phyloP scores from a whole-genome alignment of 2,329 filamentous ascomycete genomes.

The Fusarium bactridioides region DNA sequence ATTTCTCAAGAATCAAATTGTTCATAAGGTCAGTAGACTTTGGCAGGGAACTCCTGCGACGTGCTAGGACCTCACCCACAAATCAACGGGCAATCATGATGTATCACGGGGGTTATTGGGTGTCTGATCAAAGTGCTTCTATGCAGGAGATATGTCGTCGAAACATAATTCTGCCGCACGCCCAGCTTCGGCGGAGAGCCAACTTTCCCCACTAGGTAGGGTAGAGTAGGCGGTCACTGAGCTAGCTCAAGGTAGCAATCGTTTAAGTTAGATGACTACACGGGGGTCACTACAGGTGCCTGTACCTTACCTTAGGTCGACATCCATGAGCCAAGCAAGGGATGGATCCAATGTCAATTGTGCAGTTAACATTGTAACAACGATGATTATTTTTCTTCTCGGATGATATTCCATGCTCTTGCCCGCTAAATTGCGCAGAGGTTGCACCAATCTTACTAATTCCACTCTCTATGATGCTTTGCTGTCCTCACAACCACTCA shows the following conservation, averaged over 20 bases:
- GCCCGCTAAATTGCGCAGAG: neutral
- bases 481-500: constrained; percentile 25
- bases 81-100: neutral
- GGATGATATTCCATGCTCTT: neutral
- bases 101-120: neutral
- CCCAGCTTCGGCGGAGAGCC: neutral
- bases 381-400: constrained; percentile 1
- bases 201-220: neutral
- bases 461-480: constrained; percentile 28
- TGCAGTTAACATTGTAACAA: neutral
- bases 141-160: neutral
- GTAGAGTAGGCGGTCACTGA: neutral
- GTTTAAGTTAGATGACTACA: neutral
- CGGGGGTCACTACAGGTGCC: neutral
- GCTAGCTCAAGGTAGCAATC: neutral
- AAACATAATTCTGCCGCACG: neutral
- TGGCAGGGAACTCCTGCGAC: neutral
- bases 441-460: neutral
- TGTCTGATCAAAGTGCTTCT: neutral
- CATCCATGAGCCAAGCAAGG: constrained; percentile 13
- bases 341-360: neutral
- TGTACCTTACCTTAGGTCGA: neutral
- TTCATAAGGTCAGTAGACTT: neutral
- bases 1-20: neutral
- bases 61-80: neutral